Percentiles rank a stretch among this genome's conserved stretches.
Conservation (phyloP, 306 rosid genomes). For the Corylus americana region DNA sequence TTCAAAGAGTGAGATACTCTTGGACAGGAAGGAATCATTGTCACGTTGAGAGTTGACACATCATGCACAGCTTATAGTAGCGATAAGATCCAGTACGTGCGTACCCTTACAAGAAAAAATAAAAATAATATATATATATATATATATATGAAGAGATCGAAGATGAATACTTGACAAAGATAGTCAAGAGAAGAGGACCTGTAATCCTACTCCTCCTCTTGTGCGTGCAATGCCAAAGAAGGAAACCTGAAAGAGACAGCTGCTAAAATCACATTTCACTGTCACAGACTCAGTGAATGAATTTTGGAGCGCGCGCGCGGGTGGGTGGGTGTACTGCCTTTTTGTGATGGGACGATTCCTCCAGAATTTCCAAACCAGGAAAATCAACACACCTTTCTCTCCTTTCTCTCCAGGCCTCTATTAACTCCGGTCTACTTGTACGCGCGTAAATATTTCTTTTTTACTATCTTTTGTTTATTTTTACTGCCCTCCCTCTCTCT, state of each 20-base stretch:
- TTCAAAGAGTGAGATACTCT: background rate
- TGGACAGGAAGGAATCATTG: background rate
- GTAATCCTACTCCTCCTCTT: constrained; percentile 54
- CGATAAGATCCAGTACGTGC: too few relatives aligned
- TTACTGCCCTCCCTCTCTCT: too few relatives aligned
- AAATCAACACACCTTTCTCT: constrained; percentile 57
- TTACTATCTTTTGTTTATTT: background rate
- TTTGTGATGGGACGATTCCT: constrained; percentile 80
- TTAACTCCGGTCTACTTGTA: background rate
- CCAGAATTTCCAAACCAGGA: constrained; percentile 41
- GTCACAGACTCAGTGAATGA: constrained; percentile 27
- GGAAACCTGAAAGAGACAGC: constrained; percentile 66
- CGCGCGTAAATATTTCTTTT: background rate
- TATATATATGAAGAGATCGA: constrained; percentile 28
- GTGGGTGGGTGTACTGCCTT: constrained; percentile 23
- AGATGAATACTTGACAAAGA: constrained; percentile 26
- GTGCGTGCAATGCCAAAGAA: constrained; percentile 79
- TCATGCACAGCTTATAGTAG: background rate
- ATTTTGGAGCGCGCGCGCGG: constrained; percentile 4
- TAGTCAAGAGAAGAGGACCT: constrained; percentile 74
- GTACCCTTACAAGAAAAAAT: background rate
- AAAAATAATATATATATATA: background rate
- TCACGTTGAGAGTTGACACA: background rate
- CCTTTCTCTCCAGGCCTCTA: constrained; percentile 3
- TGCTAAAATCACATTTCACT: constrained; percentile 66